Base-by-base conservation (phyloP, 805 yeast species). In the Pachysolen tannophilus region DNA sequence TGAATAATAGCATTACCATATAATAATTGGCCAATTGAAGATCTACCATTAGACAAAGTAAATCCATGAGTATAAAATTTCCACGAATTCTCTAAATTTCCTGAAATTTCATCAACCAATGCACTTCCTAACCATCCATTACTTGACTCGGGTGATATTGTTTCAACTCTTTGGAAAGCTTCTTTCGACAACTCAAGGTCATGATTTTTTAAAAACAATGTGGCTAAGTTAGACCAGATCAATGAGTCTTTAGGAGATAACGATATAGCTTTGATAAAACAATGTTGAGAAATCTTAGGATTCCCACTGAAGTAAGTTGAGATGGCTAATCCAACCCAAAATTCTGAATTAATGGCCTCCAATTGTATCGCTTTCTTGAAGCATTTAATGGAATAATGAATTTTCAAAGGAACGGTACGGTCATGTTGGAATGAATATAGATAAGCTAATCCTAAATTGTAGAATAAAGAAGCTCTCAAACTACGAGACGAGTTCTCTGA, bases 71-170 rank as follows among this genome's bases (percentile, higher is more conserved):
- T 79, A 47, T 78, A 78, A 33, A 83, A 53, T 10, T 68, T 63
- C 5, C 67, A 51, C 0, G 94, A 78, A n/a, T 61, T 64, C 2
- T 52, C 55, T 0, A 28, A 27, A 32, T 78, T 68, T 2, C 82
- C 84, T 9, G 50, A 45, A 1, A 65, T 71, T 37, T 72, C 69
- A 6, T 67, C 59, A 2, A 77, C 54, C 24, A 90, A 50, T 0
- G 96, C 97, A 48, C 79, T 77, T 2, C 95, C 96, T 21, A 83
- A 53, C 97, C 97, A 92, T 0, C 96, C 73, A 5, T 63, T 64
- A 0, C 83, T 65, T 34, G 67, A 69, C 35, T 78, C 82, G 3
- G 98, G 97, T 3, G 88, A 80, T 9, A 85, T 61, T 15, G 95
- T 76, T 46, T 83, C 90, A 0, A 92, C 81, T 42, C 85, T 71